These are phyloP conservation scores for Aulographum hederae DNA, from an alignment of 2,329 filamentous ascomycete species.

Conservation along the genomic window DNA sequence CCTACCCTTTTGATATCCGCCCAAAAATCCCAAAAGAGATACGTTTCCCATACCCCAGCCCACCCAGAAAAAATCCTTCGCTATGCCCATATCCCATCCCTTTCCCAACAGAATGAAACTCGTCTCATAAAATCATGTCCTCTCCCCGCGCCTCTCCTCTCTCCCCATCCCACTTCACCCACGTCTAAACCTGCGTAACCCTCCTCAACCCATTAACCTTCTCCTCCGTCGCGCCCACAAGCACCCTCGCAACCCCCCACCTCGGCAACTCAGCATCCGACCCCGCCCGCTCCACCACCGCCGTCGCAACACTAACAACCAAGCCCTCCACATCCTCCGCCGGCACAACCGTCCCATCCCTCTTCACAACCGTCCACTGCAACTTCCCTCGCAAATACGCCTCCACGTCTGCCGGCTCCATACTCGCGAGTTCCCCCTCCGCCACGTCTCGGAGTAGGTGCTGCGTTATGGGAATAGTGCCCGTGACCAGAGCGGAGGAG, in stretches of 20 bases:
- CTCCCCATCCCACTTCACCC: too few relatives aligned
- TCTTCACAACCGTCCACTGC: conserved; percentile 17
- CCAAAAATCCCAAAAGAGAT: too few relatives aligned
- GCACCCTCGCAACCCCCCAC: conserved; percentile 15
- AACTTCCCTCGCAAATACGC: conserved; percentile 14
- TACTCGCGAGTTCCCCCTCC: conserved; percentile 13
- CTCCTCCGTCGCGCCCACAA: too few relatives aligned
- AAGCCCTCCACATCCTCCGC: conserved; percentile 16
- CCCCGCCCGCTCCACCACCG: conserved; percentile 18
- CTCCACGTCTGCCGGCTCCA: conserved; percentile 11
- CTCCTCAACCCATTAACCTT: too few relatives aligned
- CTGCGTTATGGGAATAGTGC: conserved; percentile 26
- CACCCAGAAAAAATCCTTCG: too few relatives aligned
- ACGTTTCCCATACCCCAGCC: too few relatives aligned
- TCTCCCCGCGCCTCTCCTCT: too few relatives aligned
- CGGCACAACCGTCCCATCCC: conserved; percentile 17
- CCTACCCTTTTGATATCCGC: too few relatives aligned
- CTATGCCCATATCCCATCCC: too few relatives aligned
- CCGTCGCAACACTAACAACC: conserved; percentile 19
- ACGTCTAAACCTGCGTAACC: too few relatives aligned
- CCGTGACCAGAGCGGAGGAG: conserved; percentile 11
- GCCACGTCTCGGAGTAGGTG: conserved; percentile 18
- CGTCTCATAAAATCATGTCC: too few relatives aligned
- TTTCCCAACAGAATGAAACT: too few relatives aligned
- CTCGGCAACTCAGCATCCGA: conserved; percentile 17